Evolutionary conservation across 176 grass and related monocot genomes (phyloP).

Genomic region (Avena eriantha): DNA sequence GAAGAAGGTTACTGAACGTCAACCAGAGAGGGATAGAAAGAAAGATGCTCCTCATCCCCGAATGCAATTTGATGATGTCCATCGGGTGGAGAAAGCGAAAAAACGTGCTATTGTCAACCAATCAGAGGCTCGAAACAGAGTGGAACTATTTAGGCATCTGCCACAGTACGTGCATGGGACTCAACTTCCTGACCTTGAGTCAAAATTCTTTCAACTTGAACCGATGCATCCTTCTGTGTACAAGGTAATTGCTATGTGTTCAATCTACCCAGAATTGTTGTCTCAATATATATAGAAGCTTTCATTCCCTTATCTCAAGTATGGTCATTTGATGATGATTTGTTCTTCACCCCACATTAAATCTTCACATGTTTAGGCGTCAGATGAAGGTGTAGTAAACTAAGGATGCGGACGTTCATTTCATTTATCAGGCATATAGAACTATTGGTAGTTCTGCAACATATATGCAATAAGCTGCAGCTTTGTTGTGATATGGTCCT

Average conservation of each 20-base stretch:
- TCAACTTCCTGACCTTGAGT: slow-evolving; percentile 89
- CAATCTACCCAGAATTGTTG: neutral
- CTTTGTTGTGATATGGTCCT: neutral
- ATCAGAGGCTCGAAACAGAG: slow-evolving; percentile 79
- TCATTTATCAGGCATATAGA: neutral
- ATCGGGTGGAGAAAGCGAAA: slow-evolving; percentile 85
- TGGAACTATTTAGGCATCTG: slow-evolving; percentile 92
- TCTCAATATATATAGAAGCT: neutral
- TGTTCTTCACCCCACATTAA: slow-evolving; percentile 23
- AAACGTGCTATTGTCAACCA: slow-evolving; percentile 89
- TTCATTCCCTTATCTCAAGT: neutral
- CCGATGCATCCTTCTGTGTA: slow-evolving; percentile 95
- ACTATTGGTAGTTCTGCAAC: neutral
- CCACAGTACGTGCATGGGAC: slow-evolving; percentile 94
- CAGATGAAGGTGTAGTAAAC: neutral
- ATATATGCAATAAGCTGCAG: slow-evolving; percentile 1
- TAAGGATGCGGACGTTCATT: slow-evolving; percentile 4
- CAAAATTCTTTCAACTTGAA: slow-evolving; percentile 94
- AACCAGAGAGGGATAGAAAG: slow-evolving; percentile 76
- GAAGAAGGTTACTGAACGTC: slow-evolving; percentile 71
- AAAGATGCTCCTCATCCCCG: slow-evolving; percentile 89
- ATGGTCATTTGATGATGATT: slow-evolving; percentile 14
- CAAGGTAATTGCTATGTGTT: slow-evolving; percentile 59
- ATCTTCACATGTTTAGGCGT: neutral
- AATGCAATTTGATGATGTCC: slow-evolving; percentile 96